Percentiles rank a stretch among this genome's conserved stretches.
phyloP scores from a whole-genome alignment of 768 basidiomycete genomes.

The Serpula lacrymans region DNA sequence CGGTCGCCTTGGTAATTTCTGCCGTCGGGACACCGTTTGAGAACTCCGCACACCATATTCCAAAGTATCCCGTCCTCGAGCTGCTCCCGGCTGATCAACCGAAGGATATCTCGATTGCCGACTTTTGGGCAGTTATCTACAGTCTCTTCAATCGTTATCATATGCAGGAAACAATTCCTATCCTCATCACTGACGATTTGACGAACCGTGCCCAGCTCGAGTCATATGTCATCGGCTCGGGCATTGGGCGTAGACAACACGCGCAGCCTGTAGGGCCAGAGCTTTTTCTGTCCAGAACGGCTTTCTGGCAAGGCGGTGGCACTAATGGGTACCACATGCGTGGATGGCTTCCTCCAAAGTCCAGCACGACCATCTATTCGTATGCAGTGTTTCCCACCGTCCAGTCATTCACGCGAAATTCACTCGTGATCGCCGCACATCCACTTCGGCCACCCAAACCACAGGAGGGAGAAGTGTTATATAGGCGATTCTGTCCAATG shows the following conservation, averaged over 20 bases:
- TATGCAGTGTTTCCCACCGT: slow-evolving; percentile 32
- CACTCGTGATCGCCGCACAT: slow-evolving; percentile 46
- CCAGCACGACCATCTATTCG: slow-evolving; percentile 24
- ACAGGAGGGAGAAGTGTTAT: slow-evolving; percentile 36
- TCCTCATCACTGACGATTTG: slow-evolving; percentile 27
- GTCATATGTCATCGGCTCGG: slow-evolving; percentile 36
- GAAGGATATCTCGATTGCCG: slow-evolving; percentile 19
- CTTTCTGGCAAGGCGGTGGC: slow-evolving; percentile 53
- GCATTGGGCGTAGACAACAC: slow-evolving; percentile 23
- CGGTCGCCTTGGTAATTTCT: slow-evolving; percentile 12
- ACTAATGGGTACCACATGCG: slow-evolving; percentile 26
- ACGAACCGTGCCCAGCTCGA: slow-evolving; percentile 30
- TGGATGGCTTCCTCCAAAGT: slow-evolving; percentile 29
- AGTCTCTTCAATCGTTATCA: slow-evolving; percentile 38
- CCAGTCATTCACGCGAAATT: slow-evolving; percentile 40
- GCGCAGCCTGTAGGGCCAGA: slow-evolving; percentile 15
- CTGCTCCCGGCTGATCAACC: slow-evolving; percentile 1
- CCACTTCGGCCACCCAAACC: slow-evolving; percentile 52
- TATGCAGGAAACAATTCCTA: slow-evolving; percentile 39
- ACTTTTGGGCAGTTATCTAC: slow-evolving; percentile 41
- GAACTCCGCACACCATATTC: slow-evolving; percentile 15
- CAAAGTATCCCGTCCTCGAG: slow-evolving; percentile 15
- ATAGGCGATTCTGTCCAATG: slow-evolving; percentile 30
- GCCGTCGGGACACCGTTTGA: slow-evolving; percentile 18
- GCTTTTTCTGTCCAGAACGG: slow-evolving; percentile 37